Evolutionary conservation across 2,329 filamentous ascomycete species (phyloP), one percentile per base, ranked within the genome.

Genomic region (Alternaria viburni): DNA sequence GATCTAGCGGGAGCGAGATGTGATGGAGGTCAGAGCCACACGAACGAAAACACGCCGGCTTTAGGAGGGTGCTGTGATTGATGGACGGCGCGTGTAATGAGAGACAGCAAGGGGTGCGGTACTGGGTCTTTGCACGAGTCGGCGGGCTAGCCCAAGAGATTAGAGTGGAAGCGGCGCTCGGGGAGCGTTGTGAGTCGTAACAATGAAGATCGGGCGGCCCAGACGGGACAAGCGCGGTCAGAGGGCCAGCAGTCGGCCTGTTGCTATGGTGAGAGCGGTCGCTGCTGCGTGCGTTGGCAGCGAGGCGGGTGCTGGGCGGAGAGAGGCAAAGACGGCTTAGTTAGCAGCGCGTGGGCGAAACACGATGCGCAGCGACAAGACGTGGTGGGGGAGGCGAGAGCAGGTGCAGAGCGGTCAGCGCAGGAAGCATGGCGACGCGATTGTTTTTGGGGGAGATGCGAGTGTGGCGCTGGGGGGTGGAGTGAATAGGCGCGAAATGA

Each of bases 191-290:
- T 67, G 66, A 71, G 66, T 70, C 70, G 77, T 77, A 77, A 75
- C 70, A 75, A 77, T 76, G 75, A 71, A 72, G 71, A 76, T 71
- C 64, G 62, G 63, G 68, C 61, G 32, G 64, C 76, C 72, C 61
- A 68, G 74, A 75, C 45, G 61, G 75, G 77, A 61, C 70, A 75
- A 69, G 76, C 52, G 61, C 65, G 64, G 70, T 56, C 55, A 54
- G 57, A 51, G 61, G 75, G 73, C 65, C 77, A 78, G 74, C 65
- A 70, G 74, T 64, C 69, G 76, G 75, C 67, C 70, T 75, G 77
- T 78, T 79, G 77, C 76, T 75, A 74, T 74, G 74, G 77, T 75
- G 74, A 78, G 70, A 69, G 76, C 76, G 76, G 76, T 77, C 74
- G 74, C 70, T 66, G 73, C 71, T 72, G 67, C 70, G 77, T 79